phyloP scores from a whole-genome alignment of 208 protist species.

The Balamuthia mandrillaris region DNA sequence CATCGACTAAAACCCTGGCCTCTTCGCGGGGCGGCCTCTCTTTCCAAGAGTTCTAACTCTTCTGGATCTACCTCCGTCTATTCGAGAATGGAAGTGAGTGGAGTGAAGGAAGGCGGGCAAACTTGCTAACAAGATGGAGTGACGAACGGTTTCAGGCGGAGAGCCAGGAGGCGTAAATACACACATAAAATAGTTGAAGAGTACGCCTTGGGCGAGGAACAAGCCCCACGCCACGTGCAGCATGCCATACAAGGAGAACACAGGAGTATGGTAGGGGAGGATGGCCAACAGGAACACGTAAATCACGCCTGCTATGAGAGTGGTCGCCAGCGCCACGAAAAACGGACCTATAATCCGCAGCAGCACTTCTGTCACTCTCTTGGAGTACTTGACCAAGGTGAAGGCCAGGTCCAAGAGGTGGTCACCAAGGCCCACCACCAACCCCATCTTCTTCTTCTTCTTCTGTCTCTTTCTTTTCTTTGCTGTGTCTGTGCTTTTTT shows the following conservation, averaged over 20 bases:
- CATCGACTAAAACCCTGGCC: constrained; percentile 22
- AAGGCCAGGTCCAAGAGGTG: neutral
- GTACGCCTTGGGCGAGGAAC: constrained; percentile 10
- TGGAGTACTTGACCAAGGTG: neutral
- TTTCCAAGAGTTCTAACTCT: too few species aligned
- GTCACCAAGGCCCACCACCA: neutral
- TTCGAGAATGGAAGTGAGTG: neutral
- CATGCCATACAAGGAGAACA: neutral
- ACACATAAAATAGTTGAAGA: constrained; percentile 26
- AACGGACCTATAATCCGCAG: constrained; percentile 11
- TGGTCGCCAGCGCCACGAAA: constrained; percentile 1
- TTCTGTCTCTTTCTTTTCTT: neutral
- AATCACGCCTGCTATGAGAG: neutral
- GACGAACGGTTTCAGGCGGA: neutral
- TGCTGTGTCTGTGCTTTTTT: neutral
- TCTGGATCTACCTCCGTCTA: neutral
- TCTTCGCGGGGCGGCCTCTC: neutral
- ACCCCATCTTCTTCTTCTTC: neutral
- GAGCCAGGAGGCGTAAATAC: constrained; percentile 15
- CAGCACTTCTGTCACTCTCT: neutral
- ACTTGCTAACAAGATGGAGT: neutral
- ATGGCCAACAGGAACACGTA: constrained; percentile 32
- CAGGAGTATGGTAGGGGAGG: neutral
- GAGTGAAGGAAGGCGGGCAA: neutral
- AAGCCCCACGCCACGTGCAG: neutral